Percentiles rank a stretch among this genome's conserved stretches.
Evolutionary conservation across 306 rosid species (phyloP).

Genomic region (Castanopsis chinensis): DNA sequence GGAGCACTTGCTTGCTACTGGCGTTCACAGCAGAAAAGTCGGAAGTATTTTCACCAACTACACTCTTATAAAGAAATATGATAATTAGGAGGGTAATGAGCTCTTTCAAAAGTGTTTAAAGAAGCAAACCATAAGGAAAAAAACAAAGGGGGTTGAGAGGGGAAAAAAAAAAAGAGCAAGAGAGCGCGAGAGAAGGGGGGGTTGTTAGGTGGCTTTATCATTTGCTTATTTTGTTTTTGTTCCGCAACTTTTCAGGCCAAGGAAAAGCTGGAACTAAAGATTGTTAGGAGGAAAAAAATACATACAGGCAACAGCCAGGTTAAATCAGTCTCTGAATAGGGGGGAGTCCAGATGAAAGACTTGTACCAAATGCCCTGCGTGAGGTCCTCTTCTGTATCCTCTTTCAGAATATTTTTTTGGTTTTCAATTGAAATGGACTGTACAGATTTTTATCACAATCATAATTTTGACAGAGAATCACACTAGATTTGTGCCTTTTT

Average conservation of each 20-base stretch:
- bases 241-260: conserved; percentile 75
- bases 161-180: not conserved
- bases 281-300: conserved; percentile 26
- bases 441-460: conserved; percentile 45
- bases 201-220: conserved; percentile 15
- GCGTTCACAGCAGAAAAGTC: conserved; percentile 99
- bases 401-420: conserved; percentile 15
- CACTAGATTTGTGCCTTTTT: conserved; percentile 25
- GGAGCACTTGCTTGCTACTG: conserved; percentile 99
- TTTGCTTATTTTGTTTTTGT: conserved; percentile 31
- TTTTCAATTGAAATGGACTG: conserved; percentile 35
- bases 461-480: conserved; percentile 31
- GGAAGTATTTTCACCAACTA: conserved; percentile 96
- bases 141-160: conserved; percentile 23
- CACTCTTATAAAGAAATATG: conserved; percentile 92
- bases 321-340: conserved; percentile 23
- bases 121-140: conserved; percentile 11
- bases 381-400: conserved; percentile 35
- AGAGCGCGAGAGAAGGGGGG: conserved; percentile 7
- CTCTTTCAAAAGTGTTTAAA: conserved; percentile 50
- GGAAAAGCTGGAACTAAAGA: conserved; percentile 74
- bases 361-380: conserved; percentile 27
- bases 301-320: conserved; percentile 23
- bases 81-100: conserved; percentile 87
- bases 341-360: conserved; percentile 30